Base-by-base conservation (phyloP, 805 yeast species). In the Kurtzmaniella cleridarum region DNA sequence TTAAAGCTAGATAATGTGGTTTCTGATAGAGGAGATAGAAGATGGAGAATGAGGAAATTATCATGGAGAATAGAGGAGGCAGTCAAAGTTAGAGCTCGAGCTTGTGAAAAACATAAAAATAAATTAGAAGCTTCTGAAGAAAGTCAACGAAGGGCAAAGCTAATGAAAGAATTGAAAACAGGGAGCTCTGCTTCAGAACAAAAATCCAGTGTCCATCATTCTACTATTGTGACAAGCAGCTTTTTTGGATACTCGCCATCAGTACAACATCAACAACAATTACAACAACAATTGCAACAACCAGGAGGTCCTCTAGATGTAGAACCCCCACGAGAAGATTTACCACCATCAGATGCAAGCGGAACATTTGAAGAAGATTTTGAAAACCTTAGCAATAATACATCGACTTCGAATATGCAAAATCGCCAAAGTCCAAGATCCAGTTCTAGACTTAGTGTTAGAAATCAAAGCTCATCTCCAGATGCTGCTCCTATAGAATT, bases 31-130 rank as follows among this genome's bases (percentile, higher is more conserved):
- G 66, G 69, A 10, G 81, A 75, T 41, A 59, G 76, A 41, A 70
- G 96, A 46, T 93, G 98, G 98, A 75, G 95, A 60, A 82, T 93
- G 90, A 72, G 96, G 35, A 86, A 88, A 55, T 62, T 93, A 31
- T 73, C 73, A 41, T 93, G 98, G 98, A 73, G 87, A 53, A 75
- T 93, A 12, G 96, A 91, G 54, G 98, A 93, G 55, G 74, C 72
- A 35, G 73, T 81, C n/a, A 77, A 80, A 50, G 69, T 87, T 13
- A 71, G 73, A 45, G 73, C 78, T 2, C 55, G 64, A 48, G 63
- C 80, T 24, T 89, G 96, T 61, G 57, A 61, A 7, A 55, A 62
- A 27, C 95, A 87, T 55, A 58, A 58, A 30, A 45, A 60, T 9
- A 81, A 81, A 50, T 62, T 80, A 36, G 64, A 65, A 36, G 54